Base-by-base conservation (phyloP, 2,329 filamentous ascomycete genomes). In the Xylaria sp. region DNA sequence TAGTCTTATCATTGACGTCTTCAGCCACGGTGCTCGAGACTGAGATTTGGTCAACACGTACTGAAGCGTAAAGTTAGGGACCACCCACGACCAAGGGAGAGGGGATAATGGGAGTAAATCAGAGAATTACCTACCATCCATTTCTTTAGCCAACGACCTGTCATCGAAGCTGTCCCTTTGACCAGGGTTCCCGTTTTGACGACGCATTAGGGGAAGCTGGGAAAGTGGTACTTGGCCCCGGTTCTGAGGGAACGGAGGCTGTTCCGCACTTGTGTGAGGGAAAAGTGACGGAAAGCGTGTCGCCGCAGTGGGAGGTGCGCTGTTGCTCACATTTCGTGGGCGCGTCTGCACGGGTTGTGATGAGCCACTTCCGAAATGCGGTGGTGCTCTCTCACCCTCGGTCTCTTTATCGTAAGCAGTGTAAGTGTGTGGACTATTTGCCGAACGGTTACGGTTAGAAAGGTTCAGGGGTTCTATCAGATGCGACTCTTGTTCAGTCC, bases 401-500 rank as follows among this genome's bases (percentile, higher is more conserved):
- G 82, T 87, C 74, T 88, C 86, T 73, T 88, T 88, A 62, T 88
- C 85, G 51, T 83, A 83, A 9, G 80, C 83, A 62, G 80, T 82
- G 51, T 76, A 78, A 0, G 76, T 56, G 52, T 79, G 81, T 36
- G 77, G 74, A 52, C 75, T 75, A 71, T 75, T 73, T 10, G 79
- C 79, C 6, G 77, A 71, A 12, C 80, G 79, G 54, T 81, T 79
- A 23, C 80, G 79, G 39, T 80, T 79, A 2, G 80, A 76, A 3
- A 79, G 75, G 20, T 83, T 78, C 7, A 88, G 79, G 31, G 87
- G 87, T 70, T 86, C 83, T 1, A 83, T 78, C 43, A 89, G 79
- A 67, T 86, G 82, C 10, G 87, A 89, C 77, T 88, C 86, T 70
- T 88, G 82, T 6, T 86, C 77, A 59, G 84, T 86, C 86, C 87